Conservation (phyloP, 768 basidiomycete genomes). For the Mycena capillaripes region DNA sequence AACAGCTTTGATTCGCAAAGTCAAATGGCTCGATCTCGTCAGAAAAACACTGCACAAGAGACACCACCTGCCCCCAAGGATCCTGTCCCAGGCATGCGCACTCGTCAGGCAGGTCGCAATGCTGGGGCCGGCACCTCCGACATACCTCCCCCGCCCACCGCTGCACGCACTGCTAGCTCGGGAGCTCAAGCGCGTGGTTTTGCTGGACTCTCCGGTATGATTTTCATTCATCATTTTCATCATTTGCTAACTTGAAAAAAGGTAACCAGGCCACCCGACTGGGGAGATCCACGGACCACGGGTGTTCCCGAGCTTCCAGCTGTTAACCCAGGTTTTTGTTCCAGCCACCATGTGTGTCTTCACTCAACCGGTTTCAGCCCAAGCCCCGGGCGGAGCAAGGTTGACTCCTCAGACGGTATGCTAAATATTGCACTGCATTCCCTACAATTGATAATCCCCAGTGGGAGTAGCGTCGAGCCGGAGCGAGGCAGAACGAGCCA, state of each 20-base stretch:
- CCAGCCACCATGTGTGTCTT: not conserved
- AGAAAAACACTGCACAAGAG: conserved; percentile 1
- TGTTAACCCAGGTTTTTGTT: conserved; percentile 13
- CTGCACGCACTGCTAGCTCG: conserved; percentile 2
- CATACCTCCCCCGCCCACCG: not conserved
- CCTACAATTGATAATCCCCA: conserved; percentile 2
- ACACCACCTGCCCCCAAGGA: conserved; percentile 1
- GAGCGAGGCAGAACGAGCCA: too few species aligned
- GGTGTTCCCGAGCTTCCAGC: not conserved
- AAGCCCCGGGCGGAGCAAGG: not conserved
- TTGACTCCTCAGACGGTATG: not conserved
- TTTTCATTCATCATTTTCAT: conserved; percentile 1
- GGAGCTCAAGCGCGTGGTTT: not conserved
- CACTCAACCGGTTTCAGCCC: conserved; percentile 1
- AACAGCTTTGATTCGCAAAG: conserved; percentile 4
- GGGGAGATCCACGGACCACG: not conserved
- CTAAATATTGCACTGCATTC: not conserved
- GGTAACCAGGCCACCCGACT: not conserved
- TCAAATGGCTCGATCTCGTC: conserved; percentile 5
- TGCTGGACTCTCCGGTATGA: not conserved
- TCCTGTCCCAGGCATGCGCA: not conserved
- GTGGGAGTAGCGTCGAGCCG: too few species aligned
- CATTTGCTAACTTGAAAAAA: conserved; percentile 8
- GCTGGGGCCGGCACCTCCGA: not conserved
- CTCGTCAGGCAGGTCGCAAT: not conserved